Base-by-base conservation (phyloP, 495 filamentous ascomycete genomes). In the Xylaria telfairii region DNA sequence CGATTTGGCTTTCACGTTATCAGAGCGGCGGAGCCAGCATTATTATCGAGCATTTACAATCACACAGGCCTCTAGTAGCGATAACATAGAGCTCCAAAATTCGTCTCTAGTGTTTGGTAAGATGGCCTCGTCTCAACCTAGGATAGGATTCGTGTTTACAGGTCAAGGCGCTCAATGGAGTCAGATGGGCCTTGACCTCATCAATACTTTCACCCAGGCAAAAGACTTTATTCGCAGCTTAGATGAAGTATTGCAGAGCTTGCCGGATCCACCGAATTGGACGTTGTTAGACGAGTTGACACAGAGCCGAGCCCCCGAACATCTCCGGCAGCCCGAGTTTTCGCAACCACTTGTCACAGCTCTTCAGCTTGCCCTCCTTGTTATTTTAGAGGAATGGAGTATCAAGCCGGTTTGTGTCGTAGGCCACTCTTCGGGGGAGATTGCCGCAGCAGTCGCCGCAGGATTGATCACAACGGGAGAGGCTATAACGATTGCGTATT, bases 401-500 rank as follows among this genome's bases (percentile, higher is more conserved):
- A 75, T 90, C 26, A 53, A 34, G 1, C 81, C 83, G 4, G 54
- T 68, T 1, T 81, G 82, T 12, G 84, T 89, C 0, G 79, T 89
- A 5, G 89, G 89, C 34, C 88, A 91, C 69, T 89, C 87, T 3
- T 85, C 81, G 42, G 88, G 89, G 12, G 89, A 91, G 74, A 90
- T 90, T 70, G 84, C 68, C 0, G 84, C 83, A 0, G 83, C 84
- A 0, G 81, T 80, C 41, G 81, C 81, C 2, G 77, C 80, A 7
- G 83, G 84, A 9, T 71, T 71, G 12, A 56, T 87, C 1, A 72
- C 71, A 3, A 57, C 70, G 1, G 5, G 26, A 0, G 81, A 84
- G 24, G 87, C 86, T 2, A 81, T 88, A n/a, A 67, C 65, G 0
- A 73, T 87, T 49, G 86, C 88, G 0, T 89, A 87, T 67, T 83